Percentiles rank a stretch among this genome's conserved stretches.
Evolutionary conservation across 2,329 filamentous ascomycete genomes (phyloP).

Genomic region (Neurospora sp.): DNA sequence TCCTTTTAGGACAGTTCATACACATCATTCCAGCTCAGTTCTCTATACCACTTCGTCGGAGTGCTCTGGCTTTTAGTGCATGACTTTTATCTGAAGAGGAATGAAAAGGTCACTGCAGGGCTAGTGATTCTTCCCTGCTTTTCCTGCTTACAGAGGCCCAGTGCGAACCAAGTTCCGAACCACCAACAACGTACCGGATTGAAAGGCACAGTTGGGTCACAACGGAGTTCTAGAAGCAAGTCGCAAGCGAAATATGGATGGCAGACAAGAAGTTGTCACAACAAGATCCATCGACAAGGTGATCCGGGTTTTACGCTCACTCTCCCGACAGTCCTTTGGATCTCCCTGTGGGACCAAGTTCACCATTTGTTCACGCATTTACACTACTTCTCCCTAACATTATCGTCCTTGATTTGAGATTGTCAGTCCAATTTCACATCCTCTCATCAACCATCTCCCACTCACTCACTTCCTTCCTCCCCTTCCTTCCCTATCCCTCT

Average conservation of each 20-base stretch:
- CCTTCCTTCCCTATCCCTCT: not conserved
- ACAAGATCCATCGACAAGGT: not conserved
- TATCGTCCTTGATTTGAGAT: too few relatives aligned
- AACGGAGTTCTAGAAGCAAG: too few relatives aligned
- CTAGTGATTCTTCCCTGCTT: not conserved
- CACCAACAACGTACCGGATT: not conserved
- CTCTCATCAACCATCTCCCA: not conserved
- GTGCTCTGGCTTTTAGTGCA: not conserved
- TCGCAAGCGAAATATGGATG: too few relatives aligned
- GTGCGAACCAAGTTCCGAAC: not conserved
- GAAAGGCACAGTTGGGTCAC: not conserved
- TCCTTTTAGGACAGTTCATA: not conserved
- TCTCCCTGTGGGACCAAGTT: not conserved
- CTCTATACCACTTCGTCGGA: not conserved
- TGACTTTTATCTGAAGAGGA: not conserved
- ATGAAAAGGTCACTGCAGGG: not conserved
- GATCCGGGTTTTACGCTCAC: not conserved
- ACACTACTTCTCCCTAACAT: too few relatives aligned
- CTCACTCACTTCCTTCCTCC: not conserved
- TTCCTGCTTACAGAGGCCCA: not conserved
- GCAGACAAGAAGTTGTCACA: not conserved
- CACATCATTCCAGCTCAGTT: not conserved
- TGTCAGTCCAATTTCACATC: not conserved
- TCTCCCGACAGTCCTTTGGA: not conserved
- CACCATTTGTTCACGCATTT: too few relatives aligned